Evolutionary conservation across 139 green algal species (phyloP), one percentile per base, ranked within the genome.

Genomic region (Chlorella sp.): DNA sequence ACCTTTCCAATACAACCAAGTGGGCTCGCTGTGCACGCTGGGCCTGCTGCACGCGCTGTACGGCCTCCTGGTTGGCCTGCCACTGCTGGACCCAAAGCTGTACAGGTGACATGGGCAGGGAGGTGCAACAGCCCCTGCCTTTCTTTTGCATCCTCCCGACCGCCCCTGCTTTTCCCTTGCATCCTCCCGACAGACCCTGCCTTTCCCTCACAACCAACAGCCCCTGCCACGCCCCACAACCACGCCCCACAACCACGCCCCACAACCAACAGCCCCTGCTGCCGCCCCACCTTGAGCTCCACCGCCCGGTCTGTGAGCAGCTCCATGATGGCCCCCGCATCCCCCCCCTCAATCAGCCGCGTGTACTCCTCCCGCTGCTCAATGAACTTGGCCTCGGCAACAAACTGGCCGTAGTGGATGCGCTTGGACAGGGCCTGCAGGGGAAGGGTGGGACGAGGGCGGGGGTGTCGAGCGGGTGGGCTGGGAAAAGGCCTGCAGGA

Each of bases 391-490:
- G 97, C 96, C 91, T 99, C 98, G n/a, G 98, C 98, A 36, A 99
- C 98, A 91, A 99, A 99, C 86, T 98, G 99, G 81, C 98, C 98
- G 87, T 99, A 99, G 93, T 99, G 98, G 75, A 99, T 99, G 79
- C 98, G 96, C 90, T 98, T 98, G 57, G 96, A 99, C 37, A 99
- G 94, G 3, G 98, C 97, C 94, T 99, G 97, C 37, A 77, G 24
- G 24, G 42, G 26, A 18, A 53, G 30, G 30, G 48, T 11, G n/a
- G n/a, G n/a, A 61, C 37, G 60, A 9, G 64, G 64, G 64, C 64
- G 24, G 64, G 64, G 64, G 21, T 9, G 22, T 71, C n/a, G 64
- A 57, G 48, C 9, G 64, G 64, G 24, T 28, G 48, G 7, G 48
- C 7, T 57, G 5, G 48, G 48, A 57, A 9, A 57, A 57, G 7